phyloP scores from a whole-genome alignment of 2,329 filamentous ascomycete species.

The Xylariaceae sp. region DNA sequence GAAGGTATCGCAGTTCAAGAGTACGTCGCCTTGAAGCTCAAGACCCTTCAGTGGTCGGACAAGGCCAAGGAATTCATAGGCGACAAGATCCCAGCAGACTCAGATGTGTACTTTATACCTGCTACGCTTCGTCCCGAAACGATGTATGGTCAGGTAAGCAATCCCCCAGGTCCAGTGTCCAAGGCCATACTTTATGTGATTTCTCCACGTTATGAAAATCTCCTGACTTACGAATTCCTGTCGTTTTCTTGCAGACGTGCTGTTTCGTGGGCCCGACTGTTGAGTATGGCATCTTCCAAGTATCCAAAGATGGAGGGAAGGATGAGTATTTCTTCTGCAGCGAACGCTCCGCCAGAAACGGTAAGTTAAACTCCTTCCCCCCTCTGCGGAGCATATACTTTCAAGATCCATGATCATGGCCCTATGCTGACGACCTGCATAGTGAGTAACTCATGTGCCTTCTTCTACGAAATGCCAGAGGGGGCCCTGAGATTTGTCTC shows the following conservation, averaged over 20 bases:
- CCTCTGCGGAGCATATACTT: background rate
- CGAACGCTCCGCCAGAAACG: conserved; percentile 78
- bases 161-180: too few species aligned
- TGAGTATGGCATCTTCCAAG: conserved; percentile 73
- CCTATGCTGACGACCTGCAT: conserved; percentile 1
- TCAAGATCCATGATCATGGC: background rate
- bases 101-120: conserved; percentile 82
- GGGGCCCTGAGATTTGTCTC: background rate
- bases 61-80: conserved; percentile 58
- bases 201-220: too few species aligned
- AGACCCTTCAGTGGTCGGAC: conserved; percentile 83
- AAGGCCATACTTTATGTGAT: too few species aligned
- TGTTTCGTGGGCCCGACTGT: conserved; percentile 92
- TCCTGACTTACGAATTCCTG: background rate
- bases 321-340: conserved; percentile 78
- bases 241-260: conserved; percentile 51
- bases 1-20: conserved; percentile 83
- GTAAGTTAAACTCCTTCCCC: conserved; percentile 1
- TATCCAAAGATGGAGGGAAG: conserved; percentile 45
- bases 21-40: conserved; percentile 88
- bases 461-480: background rate
- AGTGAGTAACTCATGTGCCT: conserved; percentile 4
- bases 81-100: conserved; percentile 71
- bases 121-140: conserved; percentile 93
- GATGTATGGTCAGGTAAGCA: conserved; percentile 77